These are phyloP conservation scores for Pseudodiploospora longispora DNA, from an alignment of 2,329 filamentous ascomycete species.

Conservation along the genomic window DNA sequence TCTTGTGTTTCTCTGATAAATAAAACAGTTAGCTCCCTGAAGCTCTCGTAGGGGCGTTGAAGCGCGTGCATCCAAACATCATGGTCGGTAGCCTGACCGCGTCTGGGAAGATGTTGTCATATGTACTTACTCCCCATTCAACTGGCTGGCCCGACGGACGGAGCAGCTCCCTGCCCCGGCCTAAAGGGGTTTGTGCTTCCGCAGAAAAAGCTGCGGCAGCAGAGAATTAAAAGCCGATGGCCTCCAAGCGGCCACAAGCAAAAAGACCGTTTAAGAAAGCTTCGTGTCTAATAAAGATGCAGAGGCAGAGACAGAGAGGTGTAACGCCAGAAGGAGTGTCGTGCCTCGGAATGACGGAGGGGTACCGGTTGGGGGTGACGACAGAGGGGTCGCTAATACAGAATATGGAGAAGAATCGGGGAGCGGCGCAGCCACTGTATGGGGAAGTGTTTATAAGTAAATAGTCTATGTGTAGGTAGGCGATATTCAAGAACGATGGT, in stretches of 20 bases:
- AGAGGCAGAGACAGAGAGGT: not conserved
- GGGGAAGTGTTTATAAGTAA: too few species aligned
- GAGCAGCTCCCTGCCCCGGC: conserved; percentile 9
- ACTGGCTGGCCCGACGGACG: conserved; percentile 6
- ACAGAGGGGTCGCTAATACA: conserved; percentile 7
- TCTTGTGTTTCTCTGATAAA: conserved; percentile 38
- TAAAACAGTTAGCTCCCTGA: too few species aligned
- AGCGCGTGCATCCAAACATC: too few species aligned
- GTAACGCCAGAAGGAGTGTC: conserved; percentile 8
- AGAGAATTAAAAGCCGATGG: not conserved
- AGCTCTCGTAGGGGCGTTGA: too few species aligned
- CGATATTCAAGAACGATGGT: not conserved
- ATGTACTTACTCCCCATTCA: conserved; percentile 9
- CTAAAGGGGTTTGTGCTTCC: conserved; percentile 1
- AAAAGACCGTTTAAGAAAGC: not conserved
- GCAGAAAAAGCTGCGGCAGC: conserved; percentile 6
- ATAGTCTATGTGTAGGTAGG: not conserved
- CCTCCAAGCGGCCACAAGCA: not conserved
- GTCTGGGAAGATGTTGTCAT: too few species aligned
- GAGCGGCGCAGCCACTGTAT: not conserved
- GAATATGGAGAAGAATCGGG: not conserved
- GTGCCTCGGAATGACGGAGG: conserved; percentile 6
- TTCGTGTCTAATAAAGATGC: not conserved
- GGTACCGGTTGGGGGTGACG: conserved; percentile 4
- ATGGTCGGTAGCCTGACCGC: too few species aligned